Base-by-base conservation (phyloP, 2,329 filamentous ascomycete genomes). In the Colletotrichum acutatum region DNA sequence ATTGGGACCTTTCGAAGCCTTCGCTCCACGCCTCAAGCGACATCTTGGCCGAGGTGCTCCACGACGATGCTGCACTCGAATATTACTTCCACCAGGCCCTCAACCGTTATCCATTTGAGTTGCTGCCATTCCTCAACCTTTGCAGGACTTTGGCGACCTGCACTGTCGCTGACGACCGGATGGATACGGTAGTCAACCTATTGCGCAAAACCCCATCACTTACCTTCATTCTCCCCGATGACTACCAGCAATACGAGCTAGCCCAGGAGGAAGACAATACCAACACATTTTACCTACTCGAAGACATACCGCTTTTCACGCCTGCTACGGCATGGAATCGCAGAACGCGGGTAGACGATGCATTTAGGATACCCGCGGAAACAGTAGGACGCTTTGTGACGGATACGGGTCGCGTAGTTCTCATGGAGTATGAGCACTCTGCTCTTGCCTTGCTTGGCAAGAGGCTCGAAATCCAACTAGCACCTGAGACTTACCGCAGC, bases 251-350 rank as follows among this genome's bases (percentile, higher is more conserved):
- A 46, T 98, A 97, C 77, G 90, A 92, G 74, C 90, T 95, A 14
- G 91, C 93, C 52, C 91, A 93, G 66, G 95, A 98, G 82, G 94
- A 98, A 75, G 94, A 97, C 72, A 95, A 97, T 76, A 91, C 90
- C 30, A 97, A 97, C 77, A 90, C 90, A 22, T 93, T 98, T 73
- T 87, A 90, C 73, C 88, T 98, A 4, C 84, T 87, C 1, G 85
- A 88, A 57, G 87, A 91, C 64, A 83, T 95, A 8, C 86, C 90
- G 1, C 86, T 95, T 3, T 93, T 96, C 74, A 83, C 82, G 5
- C 79, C 86, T 74, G 79, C 84, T 64, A 79, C 87, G 71, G 83
- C 82, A 19, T 85, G 86, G 78, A 85, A 84, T 71, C 82, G 85
- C 72, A 79, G 84, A 37, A 80, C 83, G 8, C 80, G 83, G 19